Percentiles rank a stretch among this genome's conserved stretches.
These are phyloP conservation scores for Penicillium tannophilum DNA, from an alignment of 495 filamentous ascomycete genomes.

Conservation along the genomic window DNA sequence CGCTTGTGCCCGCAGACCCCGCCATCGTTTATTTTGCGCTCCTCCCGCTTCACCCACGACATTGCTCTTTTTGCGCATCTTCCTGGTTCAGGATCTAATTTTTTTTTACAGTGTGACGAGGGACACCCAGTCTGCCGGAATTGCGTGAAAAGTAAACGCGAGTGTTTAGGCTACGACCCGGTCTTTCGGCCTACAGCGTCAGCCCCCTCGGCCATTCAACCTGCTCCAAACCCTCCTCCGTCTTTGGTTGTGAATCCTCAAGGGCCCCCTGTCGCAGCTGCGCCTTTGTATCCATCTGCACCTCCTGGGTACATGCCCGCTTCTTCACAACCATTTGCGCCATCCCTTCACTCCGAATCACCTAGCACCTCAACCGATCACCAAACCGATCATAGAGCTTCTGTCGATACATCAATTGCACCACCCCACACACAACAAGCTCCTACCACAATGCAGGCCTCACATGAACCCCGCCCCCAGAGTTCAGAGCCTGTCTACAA, in stretches of 20 bases:
- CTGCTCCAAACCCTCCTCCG: slow-evolving; percentile 61
- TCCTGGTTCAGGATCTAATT: slow-evolving; percentile 19
- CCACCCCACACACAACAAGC: slow-evolving; percentile 27
- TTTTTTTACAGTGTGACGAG: slow-evolving; percentile 81
- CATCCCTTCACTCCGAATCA: slow-evolving; percentile 49
- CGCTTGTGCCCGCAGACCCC: slow-evolving; percentile 53
- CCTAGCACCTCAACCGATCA: slow-evolving; percentile 52
- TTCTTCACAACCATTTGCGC: slow-evolving; percentile 61
- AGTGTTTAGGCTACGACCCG: slow-evolving; percentile 96
- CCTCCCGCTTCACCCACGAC: slow-evolving; percentile 26
- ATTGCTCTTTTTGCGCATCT: slow-evolving; percentile 19
- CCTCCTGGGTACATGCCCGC: slow-evolving; percentile 62
- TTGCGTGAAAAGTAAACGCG: slow-evolving; percentile 96
- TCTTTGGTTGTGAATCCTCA: slow-evolving; percentile 51
- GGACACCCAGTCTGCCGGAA: slow-evolving; percentile 92
- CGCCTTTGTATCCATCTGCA: slow-evolving; percentile 46
- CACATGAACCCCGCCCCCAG: slow-evolving; percentile 26
- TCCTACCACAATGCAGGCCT: slow-evolving; percentile 42
- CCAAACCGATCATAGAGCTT: slow-evolving; percentile 61
- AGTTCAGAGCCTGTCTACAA: slow-evolving; percentile 38
- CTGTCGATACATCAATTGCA: slow-evolving; percentile 78
- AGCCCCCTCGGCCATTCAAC: slow-evolving; percentile 74
- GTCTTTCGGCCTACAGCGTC: slow-evolving; percentile 89
- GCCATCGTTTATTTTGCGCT: slow-evolving; percentile 36
- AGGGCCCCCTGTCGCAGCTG: slow-evolving; percentile 35